phyloP scores from a whole-genome alignment of 176 grass and related monocot species.

The Musa acuminata region DNA sequence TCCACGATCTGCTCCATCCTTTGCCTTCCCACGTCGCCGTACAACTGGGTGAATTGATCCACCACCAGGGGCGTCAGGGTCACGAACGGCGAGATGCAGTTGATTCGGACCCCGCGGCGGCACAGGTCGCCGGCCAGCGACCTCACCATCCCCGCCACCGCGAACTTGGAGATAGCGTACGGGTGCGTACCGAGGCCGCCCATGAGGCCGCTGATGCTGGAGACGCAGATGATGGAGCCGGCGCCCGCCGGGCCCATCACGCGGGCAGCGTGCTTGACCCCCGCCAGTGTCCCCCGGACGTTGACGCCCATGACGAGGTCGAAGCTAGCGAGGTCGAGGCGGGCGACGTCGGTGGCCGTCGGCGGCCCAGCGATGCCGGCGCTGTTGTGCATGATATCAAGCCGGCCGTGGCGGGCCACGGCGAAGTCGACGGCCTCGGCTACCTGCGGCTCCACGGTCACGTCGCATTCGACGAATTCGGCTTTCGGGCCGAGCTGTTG shows the following conservation, averaged over 20 bases:
- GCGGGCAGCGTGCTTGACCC: constrained; percentile 77
- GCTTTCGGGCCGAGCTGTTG: constrained; percentile 34
- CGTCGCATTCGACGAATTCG: constrained; percentile 60
- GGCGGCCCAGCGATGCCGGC: constrained; percentile 47
- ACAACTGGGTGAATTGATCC: constrained; percentile 47
- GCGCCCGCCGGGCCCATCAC: constrained; percentile 39
- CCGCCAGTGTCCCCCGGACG: constrained; percentile 65
- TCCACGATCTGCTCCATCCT: constrained; percentile 33
- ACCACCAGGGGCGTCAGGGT: constrained; percentile 60
- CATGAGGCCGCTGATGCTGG: constrained; percentile 67
- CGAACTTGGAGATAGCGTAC: constrained; percentile 74
- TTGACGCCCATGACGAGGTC: constrained; percentile 66
- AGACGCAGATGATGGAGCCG: constrained; percentile 64
- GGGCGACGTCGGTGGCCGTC: constrained; percentile 21
- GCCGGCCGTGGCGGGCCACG: constrained; percentile 44
- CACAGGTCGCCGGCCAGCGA: constrained; percentile 48
- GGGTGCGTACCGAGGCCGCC: constrained; percentile 75
- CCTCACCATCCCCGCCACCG: constrained; percentile 61
- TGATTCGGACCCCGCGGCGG: constrained; percentile 55
- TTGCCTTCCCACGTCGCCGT: constrained; percentile 16
- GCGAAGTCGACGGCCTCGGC: constrained; percentile 57
- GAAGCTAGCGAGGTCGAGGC: constrained; percentile 44
- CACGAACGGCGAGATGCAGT: constrained; percentile 82
- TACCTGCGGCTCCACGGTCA: constrained; percentile 44
- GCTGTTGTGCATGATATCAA: constrained; percentile 74